Evolutionary conservation across 2,329 filamentous ascomycete genomes (phyloP).

Genomic region (Colletotrichum shisoi): DNA sequence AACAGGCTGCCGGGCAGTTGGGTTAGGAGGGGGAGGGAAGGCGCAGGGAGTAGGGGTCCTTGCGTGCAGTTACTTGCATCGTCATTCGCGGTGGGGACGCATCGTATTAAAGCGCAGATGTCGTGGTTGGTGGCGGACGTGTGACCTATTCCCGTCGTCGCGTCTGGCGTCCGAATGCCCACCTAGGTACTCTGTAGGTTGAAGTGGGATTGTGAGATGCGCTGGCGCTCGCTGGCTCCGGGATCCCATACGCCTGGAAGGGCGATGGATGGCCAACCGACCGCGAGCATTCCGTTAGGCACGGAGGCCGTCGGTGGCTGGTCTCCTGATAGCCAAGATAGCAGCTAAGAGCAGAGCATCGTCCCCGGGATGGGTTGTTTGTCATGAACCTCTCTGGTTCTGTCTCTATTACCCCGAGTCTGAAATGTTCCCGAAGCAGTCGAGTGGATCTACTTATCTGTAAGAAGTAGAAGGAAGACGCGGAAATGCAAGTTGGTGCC

Average conservation of each 20-base stretch:
- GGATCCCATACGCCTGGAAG: slow-evolving; percentile 10
- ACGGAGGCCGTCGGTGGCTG: background rate
- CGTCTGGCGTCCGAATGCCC: background rate
- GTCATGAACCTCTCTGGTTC: no score
- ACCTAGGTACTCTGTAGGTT: background rate
- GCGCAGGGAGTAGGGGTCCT: slow-evolving; percentile 15
- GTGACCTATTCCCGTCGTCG: background rate
- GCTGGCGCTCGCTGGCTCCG: slow-evolving; percentile 9
- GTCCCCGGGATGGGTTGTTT: background rate
- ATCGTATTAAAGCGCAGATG: slow-evolving; percentile 6
- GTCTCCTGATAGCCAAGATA: background rate
- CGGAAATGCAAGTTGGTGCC: background rate
- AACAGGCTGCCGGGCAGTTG: background rate
- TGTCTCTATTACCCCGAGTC: no score
- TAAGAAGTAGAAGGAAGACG: background rate
- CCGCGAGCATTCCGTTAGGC: background rate
- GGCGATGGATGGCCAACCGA: background rate
- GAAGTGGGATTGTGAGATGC: background rate
- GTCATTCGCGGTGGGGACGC: slow-evolving; percentile 15
- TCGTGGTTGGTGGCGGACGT: slow-evolving; percentile 13
- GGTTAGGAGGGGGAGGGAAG: no score
- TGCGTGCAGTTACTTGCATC: slow-evolving; percentile 19
- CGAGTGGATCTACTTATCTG: background rate
- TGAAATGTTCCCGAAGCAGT: background rate
- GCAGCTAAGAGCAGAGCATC: background rate